Evolutionary conservation across 148 eudicot genomes (phyloP).

Genomic region (Rhododendron henanense): DNA sequence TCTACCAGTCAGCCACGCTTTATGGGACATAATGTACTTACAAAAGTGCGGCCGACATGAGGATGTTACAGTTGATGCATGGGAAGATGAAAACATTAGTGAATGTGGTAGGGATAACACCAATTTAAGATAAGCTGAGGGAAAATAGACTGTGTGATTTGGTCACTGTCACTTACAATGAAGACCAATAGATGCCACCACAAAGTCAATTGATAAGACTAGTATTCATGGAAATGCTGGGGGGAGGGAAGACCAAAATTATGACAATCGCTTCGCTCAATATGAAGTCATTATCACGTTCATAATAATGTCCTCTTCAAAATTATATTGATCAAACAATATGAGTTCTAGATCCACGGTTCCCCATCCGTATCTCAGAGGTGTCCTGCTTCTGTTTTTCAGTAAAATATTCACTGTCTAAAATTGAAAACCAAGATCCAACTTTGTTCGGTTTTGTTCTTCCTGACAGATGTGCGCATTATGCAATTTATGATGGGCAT

Average conservation of each 20-base stretch:
- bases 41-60: not conserved
- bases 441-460: not conserved
- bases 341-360: not conserved
- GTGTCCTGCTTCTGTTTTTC: not conserved
- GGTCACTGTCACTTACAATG: not conserved
- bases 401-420: not conserved
- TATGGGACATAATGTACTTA: not conserved
- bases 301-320: not conserved
- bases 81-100: not conserved
- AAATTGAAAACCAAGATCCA: not conserved
- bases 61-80: not conserved
- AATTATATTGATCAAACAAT: not conserved
- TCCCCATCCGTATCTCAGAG: not conserved
- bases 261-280: not conserved
- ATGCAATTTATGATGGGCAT: slow-evolving; percentile 86
- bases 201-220: not conserved
- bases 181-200: not conserved
- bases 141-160: not conserved
- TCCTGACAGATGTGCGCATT: slow-evolving; percentile 64
- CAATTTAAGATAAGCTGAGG: not conserved
- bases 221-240: not conserved
- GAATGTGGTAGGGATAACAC: not conserved
- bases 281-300: not conserved
- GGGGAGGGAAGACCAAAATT: not conserved
- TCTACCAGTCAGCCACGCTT: not conserved